Evolutionary conservation across 305 asterid species (phyloP).

Genomic region (Salvia sclarea): DNA sequence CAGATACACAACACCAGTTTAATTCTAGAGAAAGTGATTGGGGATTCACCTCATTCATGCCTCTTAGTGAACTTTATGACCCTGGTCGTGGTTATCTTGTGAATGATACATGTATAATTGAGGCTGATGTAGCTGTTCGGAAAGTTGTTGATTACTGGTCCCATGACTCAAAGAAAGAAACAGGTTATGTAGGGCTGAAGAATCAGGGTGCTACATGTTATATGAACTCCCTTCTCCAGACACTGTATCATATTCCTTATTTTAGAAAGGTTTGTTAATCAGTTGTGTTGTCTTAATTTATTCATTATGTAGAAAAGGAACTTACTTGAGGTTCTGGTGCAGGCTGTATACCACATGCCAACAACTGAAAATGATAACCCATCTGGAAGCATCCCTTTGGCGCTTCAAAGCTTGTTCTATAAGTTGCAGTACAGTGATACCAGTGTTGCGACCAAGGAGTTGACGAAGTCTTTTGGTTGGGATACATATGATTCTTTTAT

Average conservation of each 20-base stretch:
- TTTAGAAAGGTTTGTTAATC: conserved; percentile 51
- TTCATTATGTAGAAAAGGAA: neutral
- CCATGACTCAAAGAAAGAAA: conserved; percentile 60
- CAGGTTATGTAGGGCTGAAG: conserved; percentile 61
- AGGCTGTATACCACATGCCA: conserved; percentile 65
- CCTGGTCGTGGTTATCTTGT: conserved; percentile 50
- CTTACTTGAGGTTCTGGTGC: conserved; percentile 32
- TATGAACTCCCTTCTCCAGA: conserved; percentile 64
- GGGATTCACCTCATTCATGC: conserved; percentile 65
- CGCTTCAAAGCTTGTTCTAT: conserved; percentile 58
- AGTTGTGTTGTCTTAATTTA: conserved; percentile 5
- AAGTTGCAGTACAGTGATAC: conserved; percentile 61
- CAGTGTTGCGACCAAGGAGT: conserved; percentile 61
- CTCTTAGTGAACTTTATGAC: conserved; percentile 54
- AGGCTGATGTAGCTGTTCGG: conserved; percentile 58
- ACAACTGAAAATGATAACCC: conserved; percentile 62
- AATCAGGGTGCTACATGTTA: conserved; percentile 69
- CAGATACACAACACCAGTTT: conserved; percentile 61
- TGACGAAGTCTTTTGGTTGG: conserved; percentile 67
- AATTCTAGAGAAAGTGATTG: conserved; percentile 57
- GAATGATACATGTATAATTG: conserved; percentile 49
- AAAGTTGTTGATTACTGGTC: conserved; percentile 57
- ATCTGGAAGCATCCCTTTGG: conserved; percentile 60
- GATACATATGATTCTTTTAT: conserved; percentile 61
- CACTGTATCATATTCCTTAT: conserved; percentile 60